Evolutionary conservation across 202 grass and related monocot species (phyloP).

Genomic region (Panicum hallii): DNA sequence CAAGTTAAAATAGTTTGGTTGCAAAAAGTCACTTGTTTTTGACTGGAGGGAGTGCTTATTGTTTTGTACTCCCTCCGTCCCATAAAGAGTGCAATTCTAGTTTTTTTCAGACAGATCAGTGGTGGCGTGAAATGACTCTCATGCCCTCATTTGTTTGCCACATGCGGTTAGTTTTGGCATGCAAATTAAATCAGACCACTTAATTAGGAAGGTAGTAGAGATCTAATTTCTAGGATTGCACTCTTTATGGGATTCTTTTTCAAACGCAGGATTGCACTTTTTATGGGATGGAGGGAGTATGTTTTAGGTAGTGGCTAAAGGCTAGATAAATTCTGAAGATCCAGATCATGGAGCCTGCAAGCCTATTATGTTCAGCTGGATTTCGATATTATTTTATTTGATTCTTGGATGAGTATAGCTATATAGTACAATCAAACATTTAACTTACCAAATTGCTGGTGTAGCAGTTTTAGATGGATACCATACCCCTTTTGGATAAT

Average conservation of each 20-base stretch:
- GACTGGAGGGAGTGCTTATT: not conserved
- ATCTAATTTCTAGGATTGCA: too few relatives aligned
- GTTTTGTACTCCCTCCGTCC: too few relatives aligned
- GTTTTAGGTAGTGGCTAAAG: not conserved
- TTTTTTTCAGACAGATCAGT: too few relatives aligned
- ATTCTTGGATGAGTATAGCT: not conserved
- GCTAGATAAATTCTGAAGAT: not conserved
- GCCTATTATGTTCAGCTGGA: conserved; percentile 17
- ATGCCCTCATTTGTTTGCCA: too few relatives aligned
- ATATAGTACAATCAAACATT: not conserved
- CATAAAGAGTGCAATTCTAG: too few relatives aligned
- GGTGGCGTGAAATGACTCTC: too few relatives aligned
- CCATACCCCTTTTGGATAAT: not conserved
- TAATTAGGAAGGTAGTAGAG: too few relatives aligned
- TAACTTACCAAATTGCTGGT: not conserved
- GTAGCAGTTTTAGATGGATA: not conserved
- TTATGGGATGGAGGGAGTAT: too few relatives aligned
- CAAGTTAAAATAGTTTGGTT: conserved; percentile 7
- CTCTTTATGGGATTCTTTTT: too few relatives aligned
- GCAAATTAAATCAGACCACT: too few relatives aligned
- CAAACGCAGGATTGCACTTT: too few relatives aligned
- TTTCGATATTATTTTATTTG: not conserved
- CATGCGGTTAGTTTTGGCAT: too few relatives aligned
- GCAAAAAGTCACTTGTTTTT: not conserved
- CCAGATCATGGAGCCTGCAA: not conserved